Conservation (phyloP, 352 stramenopile genomes). For the Phytophthora citrophthora region DNA sequence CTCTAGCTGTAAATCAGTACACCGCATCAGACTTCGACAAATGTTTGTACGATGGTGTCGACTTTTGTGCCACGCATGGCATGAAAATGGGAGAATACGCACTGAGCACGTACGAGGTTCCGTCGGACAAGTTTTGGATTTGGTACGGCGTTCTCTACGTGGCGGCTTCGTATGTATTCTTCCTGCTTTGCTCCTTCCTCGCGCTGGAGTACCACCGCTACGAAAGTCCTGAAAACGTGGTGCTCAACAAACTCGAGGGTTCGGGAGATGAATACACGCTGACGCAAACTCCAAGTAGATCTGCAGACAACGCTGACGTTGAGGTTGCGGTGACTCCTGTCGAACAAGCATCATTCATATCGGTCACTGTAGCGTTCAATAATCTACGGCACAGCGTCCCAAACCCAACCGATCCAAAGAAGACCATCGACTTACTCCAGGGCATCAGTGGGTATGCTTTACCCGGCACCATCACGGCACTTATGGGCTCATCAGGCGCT, state of each 20-base stretch:
- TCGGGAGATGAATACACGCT: slow-evolving; percentile 20
- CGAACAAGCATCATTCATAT: slow-evolving; percentile 34
- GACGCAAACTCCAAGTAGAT: slow-evolving; percentile 2
- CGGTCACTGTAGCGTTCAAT: slow-evolving; percentile 46
- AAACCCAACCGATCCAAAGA: slow-evolving; percentile 32
- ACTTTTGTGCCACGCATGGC: slow-evolving; percentile 44
- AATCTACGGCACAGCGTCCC: slow-evolving; percentile 53
- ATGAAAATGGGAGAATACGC: slow-evolving; percentile 54
- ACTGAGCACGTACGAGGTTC: slow-evolving; percentile 39
- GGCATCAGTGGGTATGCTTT: slow-evolving; percentile 59
- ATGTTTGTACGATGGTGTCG: slow-evolving; percentile 26
- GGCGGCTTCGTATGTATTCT: slow-evolving; percentile 39
- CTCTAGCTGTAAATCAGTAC: slow-evolving; percentile 43
- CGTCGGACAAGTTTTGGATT: slow-evolving; percentile 42
- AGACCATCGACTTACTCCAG: slow-evolving; percentile 72
- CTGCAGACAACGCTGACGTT: neutral
- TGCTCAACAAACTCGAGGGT: slow-evolving; percentile 18
- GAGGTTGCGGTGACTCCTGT: neutral
- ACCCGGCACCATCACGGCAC: slow-evolving; percentile 61
- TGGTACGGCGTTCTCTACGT: slow-evolving; percentile 43
- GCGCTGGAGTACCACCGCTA: slow-evolving; percentile 43
- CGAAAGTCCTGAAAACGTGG: slow-evolving; percentile 29
- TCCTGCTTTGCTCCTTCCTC: slow-evolving; percentile 42
- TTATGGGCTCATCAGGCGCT: slow-evolving; percentile 68
- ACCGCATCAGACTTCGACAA: slow-evolving; percentile 33